Conservation (phyloP, 2,329 filamentous ascomycete species). For the Ophiostoma piceae region DNA sequence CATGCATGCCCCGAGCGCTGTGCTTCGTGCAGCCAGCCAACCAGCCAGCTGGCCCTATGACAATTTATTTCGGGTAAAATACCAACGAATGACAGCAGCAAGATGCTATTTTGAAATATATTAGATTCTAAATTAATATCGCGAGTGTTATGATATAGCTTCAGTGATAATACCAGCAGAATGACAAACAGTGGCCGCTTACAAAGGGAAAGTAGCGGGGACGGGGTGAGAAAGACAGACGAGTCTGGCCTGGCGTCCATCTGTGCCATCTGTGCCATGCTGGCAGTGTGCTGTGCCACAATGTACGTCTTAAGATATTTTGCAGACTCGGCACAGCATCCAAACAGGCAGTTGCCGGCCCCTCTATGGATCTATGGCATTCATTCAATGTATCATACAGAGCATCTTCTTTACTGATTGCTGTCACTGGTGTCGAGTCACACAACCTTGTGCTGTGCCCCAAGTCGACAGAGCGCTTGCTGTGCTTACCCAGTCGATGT, state of each 20-base stretch:
- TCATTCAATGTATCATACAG: too few species aligned
- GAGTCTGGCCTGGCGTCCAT: neutral
- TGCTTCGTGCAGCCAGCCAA: neutral
- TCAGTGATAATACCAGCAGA: too few species aligned
- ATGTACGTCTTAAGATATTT: neutral
- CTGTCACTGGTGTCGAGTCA: neutral
- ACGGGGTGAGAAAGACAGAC: neutral
- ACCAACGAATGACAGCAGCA: neutral
- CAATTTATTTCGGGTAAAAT: neutral
- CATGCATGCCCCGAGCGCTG: neutral
- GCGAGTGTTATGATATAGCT: neutral
- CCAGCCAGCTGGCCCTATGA: neutral
- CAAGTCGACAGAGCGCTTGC: neutral
- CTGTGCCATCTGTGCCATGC: slow-evolving; percentile 9
- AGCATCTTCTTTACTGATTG: neutral
- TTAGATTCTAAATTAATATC: neutral
- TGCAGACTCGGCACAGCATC: neutral
- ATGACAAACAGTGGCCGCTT: neutral
- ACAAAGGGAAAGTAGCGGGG: neutral
- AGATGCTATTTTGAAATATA: neutral
- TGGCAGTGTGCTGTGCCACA: slow-evolving; percentile 12
- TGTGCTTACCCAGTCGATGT: too few species aligned
- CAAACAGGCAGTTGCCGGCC: neutral
- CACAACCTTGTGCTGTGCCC: slow-evolving; percentile 3
- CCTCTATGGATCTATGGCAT: neutral